phyloP scores from a whole-genome alignment of 83 land plant species.

The Thuja plicata region DNA sequence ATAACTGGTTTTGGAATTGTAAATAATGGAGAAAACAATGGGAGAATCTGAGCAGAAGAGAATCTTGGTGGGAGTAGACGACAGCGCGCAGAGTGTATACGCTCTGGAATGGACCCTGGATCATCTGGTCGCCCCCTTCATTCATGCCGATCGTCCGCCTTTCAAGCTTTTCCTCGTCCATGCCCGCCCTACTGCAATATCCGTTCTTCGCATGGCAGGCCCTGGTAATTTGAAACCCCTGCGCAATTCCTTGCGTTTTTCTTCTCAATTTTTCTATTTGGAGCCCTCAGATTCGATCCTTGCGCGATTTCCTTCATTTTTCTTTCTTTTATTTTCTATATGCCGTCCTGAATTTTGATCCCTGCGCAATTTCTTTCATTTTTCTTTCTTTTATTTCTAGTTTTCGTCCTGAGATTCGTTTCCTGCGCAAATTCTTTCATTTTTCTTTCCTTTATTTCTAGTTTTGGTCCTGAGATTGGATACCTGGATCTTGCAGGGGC shows the following conservation, averaged over 20 bases:
- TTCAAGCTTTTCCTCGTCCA: conserved; percentile 44
- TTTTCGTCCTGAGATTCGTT: not conserved
- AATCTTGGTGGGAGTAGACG: conserved; percentile 44
- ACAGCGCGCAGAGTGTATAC: conserved; percentile 46
- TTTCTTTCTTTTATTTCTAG: not conserved
- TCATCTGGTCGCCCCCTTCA: conserved; percentile 32
- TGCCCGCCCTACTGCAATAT: conserved; percentile 32
- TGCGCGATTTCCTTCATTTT: too few relatives aligned
- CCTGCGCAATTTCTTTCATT: too few relatives aligned
- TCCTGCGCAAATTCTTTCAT: too few relatives aligned
- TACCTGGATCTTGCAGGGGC: conserved; percentile 22
- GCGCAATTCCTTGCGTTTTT: too few relatives aligned
- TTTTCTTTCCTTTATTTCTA: not conserved
- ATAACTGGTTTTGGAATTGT: not conserved
- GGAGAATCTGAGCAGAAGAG: conserved; percentile 20
- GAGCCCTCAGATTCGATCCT: too few relatives aligned
- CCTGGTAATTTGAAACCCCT: conserved; percentile 27
- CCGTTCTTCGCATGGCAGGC: conserved; percentile 35
- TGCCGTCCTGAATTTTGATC: too few relatives aligned
- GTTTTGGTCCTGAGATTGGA: not conserved
- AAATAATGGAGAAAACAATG: not conserved
- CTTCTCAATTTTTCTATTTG: not conserved
- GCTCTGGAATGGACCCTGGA: conserved; percentile 55
- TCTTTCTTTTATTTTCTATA: too few relatives aligned
- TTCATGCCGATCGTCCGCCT: not conserved